Evolutionary conservation across 2,329 filamentous ascomycete species (phyloP), one percentile per base, ranked within the genome.

Genomic region (Colletotrichum liaoningense): DNA sequence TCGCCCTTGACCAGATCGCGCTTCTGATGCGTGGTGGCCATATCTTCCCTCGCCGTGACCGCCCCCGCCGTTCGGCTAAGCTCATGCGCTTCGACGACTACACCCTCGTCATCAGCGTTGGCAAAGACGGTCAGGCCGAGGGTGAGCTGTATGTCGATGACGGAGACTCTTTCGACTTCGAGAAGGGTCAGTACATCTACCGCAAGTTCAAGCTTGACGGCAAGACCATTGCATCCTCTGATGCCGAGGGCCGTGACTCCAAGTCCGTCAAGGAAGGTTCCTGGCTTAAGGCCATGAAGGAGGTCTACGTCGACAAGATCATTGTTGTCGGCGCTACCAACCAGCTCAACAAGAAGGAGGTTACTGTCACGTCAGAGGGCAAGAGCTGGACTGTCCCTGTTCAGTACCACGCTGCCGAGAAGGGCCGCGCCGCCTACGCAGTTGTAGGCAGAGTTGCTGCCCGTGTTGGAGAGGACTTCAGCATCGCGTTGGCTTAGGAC

Each of bases 51-150:
- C 94, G 97, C 70, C 94, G 96, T 76, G 97, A 99, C 79, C 91
- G 92, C 28, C 95, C 95, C 4, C 91, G 97, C 69, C 92, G 96
- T 73, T 97, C 95, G 71, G 94, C 91, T 71, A 92, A 93, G 24
- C 87, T 98, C 58, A 98, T 98, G 97, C 93, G 91, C 78, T 97
- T 92, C 83, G 97, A 99, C 81, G 95, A 97, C 54, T 98, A 98
- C 85, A 99, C 97, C 0, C 90, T 99, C 1, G 92, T 99, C 2
- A 87, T 98, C 2, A 89, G 90, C 0, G 86, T 97, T 38, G 92
- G 93, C 66, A 90, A 92, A 78, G 74, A 76, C 62, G 87, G 84
- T 24, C 69, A 79, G 5, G 95, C 96, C 0, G 89, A 93, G 60
- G 97, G 97, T 33, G 92, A 93, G 62, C 86, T 99, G 8, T 99